Percentiles rank a stretch among this genome's conserved stretches.
Evolutionary conservation across 352 stramenopile genomes (phyloP).

Genomic region (Bremia lactucae): DNA sequence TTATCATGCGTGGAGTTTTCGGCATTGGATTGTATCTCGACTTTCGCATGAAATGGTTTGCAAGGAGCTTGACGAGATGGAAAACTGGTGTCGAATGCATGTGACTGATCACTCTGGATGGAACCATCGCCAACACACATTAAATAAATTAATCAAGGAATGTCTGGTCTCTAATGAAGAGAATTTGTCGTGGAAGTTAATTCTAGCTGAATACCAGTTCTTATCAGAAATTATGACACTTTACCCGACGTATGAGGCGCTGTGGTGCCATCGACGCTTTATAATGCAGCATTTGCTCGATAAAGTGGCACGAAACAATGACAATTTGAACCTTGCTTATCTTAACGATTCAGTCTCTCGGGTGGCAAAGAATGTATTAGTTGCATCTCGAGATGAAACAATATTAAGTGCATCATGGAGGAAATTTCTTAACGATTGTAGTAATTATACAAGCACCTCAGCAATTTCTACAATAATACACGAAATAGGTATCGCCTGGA

Average conservation of each 20-base stretch:
- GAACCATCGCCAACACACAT: slow-evolving; percentile 63
- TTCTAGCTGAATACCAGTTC: slow-evolving; percentile 40
- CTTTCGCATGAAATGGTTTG: slow-evolving; percentile 16
- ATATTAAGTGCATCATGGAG: slow-evolving; percentile 10
- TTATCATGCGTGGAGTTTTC: slow-evolving; percentile 81
- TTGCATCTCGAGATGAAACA: neutral
- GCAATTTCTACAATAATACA: slow-evolving; percentile 14
- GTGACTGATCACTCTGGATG: slow-evolving; percentile 70
- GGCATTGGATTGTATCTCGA: slow-evolving; percentile 55
- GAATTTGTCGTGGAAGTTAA: slow-evolving; percentile 6
- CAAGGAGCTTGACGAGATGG: slow-evolving; percentile 42
- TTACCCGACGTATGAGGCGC: slow-evolving; percentile 48
- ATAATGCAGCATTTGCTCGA: slow-evolving; percentile 37
- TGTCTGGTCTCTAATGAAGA: neutral
- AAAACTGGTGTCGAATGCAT: slow-evolving; percentile 51
- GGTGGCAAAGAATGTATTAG: neutral
- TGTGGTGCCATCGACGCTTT: slow-evolving; percentile 75
- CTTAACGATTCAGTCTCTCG: slow-evolving; percentile 4
- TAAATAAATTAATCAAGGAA: slow-evolving; percentile 20
- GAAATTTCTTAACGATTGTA: slow-evolving; percentile 7
- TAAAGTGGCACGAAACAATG: neutral
- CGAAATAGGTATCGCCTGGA: slow-evolving; percentile 39
- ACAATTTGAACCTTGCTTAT: neutral
- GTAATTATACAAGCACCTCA: neutral
- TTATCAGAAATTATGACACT: slow-evolving; percentile 35